Base-by-base conservation (phyloP, 2,329 filamentous ascomycete genomes). In the Cordyceps tenuipes region DNA sequence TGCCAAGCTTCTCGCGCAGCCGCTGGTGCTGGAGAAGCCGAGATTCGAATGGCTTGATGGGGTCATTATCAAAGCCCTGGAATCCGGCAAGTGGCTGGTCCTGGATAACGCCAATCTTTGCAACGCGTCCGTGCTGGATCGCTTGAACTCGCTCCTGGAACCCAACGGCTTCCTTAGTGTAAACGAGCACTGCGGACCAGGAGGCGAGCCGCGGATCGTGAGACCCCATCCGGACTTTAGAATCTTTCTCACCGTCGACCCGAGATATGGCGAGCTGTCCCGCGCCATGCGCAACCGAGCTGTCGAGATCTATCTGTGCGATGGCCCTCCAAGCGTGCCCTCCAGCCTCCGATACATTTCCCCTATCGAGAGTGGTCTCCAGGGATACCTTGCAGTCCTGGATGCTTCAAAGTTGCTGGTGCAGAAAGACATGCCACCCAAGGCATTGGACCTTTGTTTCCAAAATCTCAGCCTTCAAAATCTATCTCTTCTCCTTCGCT, bases 41-140 rank as follows among this genome's bases (percentile, higher is more conserved):
- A 87, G 88, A 2, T 99, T 99, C 69, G 91, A 96, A 71, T 99
- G 94, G 94, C 85, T 96, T 2, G 93, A 99, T 70, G 94, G 95
- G 61, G 84, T 95, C 52, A 86, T 99, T 48, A 88, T 97, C 52
- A 88, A 91, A 66, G 93, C 94, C 47, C 79, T 97, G 12, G 82
- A 95, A 68, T 79, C 87, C 66, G 94, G 94, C 15, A 83, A 91
- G 62, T 99, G 94, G 94, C 79, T 99, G 19, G 87, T 99, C 12
- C 84, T 99, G 23, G 94, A 99, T 73, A 97, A 99, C 72, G 94
- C 95, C 62, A 99, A 99, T 68, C 82, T 99, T 61, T 99, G 95
- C 76, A 97, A 89, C 68, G 88, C 93, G 26, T 96, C 93, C 7
- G 94, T 99, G 1, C 81, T 99, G 10, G 94, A 99, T 73, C 84